These are phyloP conservation scores for Exophiala aquamarina DNA, from an alignment of 2,329 filamentous ascomycete genomes.

Conservation along the genomic window DNA sequence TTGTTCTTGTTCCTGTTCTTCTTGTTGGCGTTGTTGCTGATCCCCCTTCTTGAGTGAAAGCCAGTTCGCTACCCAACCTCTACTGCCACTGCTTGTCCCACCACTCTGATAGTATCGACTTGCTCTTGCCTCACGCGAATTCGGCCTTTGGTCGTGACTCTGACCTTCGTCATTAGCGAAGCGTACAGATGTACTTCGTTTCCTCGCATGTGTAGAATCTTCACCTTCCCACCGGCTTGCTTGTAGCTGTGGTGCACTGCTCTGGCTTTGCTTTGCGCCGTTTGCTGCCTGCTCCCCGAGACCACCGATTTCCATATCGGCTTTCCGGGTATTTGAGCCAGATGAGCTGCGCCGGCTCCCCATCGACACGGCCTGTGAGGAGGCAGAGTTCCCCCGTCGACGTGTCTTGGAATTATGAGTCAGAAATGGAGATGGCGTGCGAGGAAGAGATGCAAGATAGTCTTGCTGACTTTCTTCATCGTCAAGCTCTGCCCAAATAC, in stretches of 20 bases:
- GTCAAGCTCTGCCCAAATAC: slow-evolving; percentile 87
- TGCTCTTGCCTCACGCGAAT: background rate
- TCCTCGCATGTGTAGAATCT: background rate
- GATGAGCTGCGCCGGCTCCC: slow-evolving; percentile 13
- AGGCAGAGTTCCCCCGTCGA: slow-evolving; percentile 20
- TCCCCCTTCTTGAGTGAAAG: background rate
- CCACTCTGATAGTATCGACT: slow-evolving; percentile 18
- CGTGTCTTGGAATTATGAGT: slow-evolving; percentile 13
- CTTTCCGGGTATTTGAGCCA: slow-evolving; percentile 1
- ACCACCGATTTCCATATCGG: background rate
- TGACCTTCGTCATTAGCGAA: slow-evolving; percentile 13
- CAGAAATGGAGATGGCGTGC: slow-evolving; percentile 24
- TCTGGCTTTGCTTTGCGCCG: slow-evolving; percentile 6
- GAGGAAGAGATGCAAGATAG: slow-evolving; percentile 37
- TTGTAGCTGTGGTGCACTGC: slow-evolving; percentile 10
- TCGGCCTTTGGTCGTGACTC: slow-evolving; percentile 2
- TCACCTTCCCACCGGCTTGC: background rate
- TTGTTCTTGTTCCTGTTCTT: too few species aligned
- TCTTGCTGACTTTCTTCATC: slow-evolving; percentile 58
- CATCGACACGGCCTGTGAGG: slow-evolving; percentile 21
- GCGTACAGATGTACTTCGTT: slow-evolving; percentile 17
- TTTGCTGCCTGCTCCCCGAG: background rate
- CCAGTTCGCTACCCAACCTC: background rate
- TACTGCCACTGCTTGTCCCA: slow-evolving; percentile 2
- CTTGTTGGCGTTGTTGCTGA: background rate